These are phyloP conservation scores for Hypoxylon sp. DNA, from an alignment of 2,329 filamentous ascomycete genomes.

Conservation along the genomic window DNA sequence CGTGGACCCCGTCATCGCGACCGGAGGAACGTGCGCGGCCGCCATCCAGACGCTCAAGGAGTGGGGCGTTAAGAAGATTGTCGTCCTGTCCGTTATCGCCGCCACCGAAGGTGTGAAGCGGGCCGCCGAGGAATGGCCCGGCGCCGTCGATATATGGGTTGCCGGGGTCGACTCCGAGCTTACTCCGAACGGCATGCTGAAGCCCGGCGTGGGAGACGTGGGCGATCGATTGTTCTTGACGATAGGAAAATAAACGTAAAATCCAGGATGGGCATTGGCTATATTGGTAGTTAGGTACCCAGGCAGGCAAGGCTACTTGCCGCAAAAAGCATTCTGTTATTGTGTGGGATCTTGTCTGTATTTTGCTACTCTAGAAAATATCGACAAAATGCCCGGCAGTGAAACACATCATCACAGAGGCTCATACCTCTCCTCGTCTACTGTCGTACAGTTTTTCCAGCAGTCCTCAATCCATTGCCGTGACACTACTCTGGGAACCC, in stretches of 20 bases:
- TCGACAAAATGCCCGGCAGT: neutral
- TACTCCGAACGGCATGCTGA: constrained; percentile 85
- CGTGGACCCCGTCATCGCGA: constrained; percentile 92
- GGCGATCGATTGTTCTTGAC: constrained; percentile 91
- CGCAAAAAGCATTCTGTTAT: neutral
- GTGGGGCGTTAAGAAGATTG: constrained; percentile 86
- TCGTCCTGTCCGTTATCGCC: constrained; percentile 79
- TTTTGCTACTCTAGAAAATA: neutral
- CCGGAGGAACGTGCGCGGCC: constrained; percentile 86
- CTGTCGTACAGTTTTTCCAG: constrained; percentile 78
- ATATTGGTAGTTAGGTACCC: neutral
- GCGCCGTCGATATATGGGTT: constrained; percentile 80
- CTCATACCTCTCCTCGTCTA: constrained; percentile 77
- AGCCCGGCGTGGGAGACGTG: constrained; percentile 88
- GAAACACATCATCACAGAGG: constrained; percentile 26
- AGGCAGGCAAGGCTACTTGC: neutral
- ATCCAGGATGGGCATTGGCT: constrained; percentile 4
- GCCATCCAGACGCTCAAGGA: constrained; percentile 89
- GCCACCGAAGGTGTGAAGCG: constrained; percentile 73
- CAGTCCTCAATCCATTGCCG: constrained; percentile 78
- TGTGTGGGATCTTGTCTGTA: neutral
- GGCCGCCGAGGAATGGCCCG: constrained; percentile 80
- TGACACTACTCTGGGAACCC: constrained; percentile 73
- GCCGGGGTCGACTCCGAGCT: constrained; percentile 79
- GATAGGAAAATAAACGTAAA: constrained; percentile 72